phyloP scores from a whole-genome alignment of 306 rosid genomes.

The Carpinus viminea region DNA sequence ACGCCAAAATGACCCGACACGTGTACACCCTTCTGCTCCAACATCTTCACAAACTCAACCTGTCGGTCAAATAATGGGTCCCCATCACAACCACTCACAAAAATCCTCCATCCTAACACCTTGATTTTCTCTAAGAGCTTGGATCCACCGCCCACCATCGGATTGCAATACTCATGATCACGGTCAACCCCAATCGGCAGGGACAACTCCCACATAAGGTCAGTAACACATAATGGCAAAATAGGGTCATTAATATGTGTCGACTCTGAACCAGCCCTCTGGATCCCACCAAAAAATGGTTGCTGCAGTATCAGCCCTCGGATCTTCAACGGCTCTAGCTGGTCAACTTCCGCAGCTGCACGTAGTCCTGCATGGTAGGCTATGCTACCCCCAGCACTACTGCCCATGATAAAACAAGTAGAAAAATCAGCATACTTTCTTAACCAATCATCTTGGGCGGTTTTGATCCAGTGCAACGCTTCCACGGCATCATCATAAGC shows the following conservation, averaged over 20 bases:
- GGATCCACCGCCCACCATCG: slow-evolving; percentile 20
- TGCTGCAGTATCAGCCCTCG: slow-evolving; percentile 52
- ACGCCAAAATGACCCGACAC: slow-evolving; percentile 33
- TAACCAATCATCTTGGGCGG: slow-evolving; percentile 40
- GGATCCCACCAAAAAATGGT: slow-evolving; percentile 49
- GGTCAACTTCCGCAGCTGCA: not conserved
- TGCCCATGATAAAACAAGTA: slow-evolving; percentile 49
- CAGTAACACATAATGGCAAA: slow-evolving; percentile 1
- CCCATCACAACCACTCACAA: slow-evolving; percentile 45
- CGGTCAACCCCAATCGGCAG: slow-evolving; percentile 43
- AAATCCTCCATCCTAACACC: slow-evolving; percentile 31
- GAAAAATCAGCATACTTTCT: slow-evolving; percentile 37
- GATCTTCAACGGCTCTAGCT: slow-evolving; percentile 22
- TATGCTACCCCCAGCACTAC: slow-evolving; percentile 54
- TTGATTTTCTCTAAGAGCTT: too few relatives aligned
- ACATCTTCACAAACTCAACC: slow-evolving; percentile 29
- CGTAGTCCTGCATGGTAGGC: slow-evolving; percentile 45
- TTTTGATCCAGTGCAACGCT: slow-evolving; percentile 40
- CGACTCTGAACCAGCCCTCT: slow-evolving; percentile 38
- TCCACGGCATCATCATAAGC: slow-evolving; percentile 55
- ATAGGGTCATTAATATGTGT: slow-evolving; percentile 20
- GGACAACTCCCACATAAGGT: slow-evolving; percentile 52
- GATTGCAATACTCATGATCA: slow-evolving; percentile 57
- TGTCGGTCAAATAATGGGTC: slow-evolving; percentile 61
- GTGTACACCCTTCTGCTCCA: slow-evolving; percentile 35